Percentiles rank a stretch among this genome's conserved stretches.
These are phyloP conservation scores for Puccinia triticina DNA, from an alignment of 1,284 basidiomycete species.

Conservation along the genomic window DNA sequence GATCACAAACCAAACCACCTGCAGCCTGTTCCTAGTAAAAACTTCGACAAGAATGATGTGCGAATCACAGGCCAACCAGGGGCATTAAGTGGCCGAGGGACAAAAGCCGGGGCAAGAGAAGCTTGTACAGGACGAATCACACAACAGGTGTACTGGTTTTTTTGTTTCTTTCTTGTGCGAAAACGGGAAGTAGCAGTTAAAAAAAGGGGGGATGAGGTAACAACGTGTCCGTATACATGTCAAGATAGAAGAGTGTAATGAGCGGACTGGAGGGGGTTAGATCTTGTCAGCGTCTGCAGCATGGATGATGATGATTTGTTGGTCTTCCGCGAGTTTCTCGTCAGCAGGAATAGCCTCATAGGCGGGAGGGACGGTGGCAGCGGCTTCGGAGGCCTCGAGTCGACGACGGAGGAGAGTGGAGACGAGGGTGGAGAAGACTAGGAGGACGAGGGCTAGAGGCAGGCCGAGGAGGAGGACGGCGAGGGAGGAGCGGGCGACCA, in stretches of 20 bases:
- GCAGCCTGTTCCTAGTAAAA: too few relatives aligned
- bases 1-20: too few relatives aligned
- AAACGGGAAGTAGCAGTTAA: too few relatives aligned
- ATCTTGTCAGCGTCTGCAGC: neutral
- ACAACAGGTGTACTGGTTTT: too few relatives aligned
- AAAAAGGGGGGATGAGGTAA: too few relatives aligned
- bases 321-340: neutral
- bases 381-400: neutral
- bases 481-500: slow-evolving; percentile 10
- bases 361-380: neutral
- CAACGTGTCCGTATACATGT: too few relatives aligned
- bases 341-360: slow-evolving; percentile 1
- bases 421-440: slow-evolving; percentile 8
- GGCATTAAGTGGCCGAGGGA: too few relatives aligned
- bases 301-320: neutral
- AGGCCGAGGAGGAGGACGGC: slow-evolving; percentile 21
- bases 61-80: too few relatives aligned
- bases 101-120: too few relatives aligned
- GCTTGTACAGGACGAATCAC: too few relatives aligned
- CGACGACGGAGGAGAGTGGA: slow-evolving; percentile 16
- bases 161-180: too few relatives aligned
- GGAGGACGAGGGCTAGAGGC: slow-evolving; percentile 13
- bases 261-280: neutral
- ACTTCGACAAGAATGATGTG: too few relatives aligned
- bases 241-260: neutral